These are phyloP conservation scores for Arachnomyces sp. DNA, from an alignment of 2,329 filamentous ascomycete species.

Conservation along the genomic window DNA sequence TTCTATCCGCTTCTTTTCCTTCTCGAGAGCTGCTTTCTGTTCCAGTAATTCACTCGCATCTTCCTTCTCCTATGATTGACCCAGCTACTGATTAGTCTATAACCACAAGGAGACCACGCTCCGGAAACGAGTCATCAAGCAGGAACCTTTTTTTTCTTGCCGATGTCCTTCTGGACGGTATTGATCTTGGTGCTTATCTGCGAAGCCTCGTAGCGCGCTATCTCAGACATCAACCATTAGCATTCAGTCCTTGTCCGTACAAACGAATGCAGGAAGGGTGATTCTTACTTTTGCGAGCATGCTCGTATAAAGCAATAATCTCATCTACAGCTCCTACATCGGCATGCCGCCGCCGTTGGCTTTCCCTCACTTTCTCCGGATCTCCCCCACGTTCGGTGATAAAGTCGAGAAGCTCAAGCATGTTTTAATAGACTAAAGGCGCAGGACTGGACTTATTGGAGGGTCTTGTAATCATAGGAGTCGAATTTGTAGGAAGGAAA, in stretches of 20 bases:
- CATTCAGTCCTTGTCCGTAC: too few species aligned
- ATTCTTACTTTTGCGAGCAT: slow-evolving; percentile 64
- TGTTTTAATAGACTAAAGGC: slow-evolving; percentile 26
- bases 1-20: slow-evolving; percentile 73
- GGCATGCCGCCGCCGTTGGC: slow-evolving; percentile 74
- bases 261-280: neutral
- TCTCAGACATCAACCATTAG: neutral
- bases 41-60: slow-evolving; percentile 71
- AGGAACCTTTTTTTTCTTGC: slow-evolving; percentile 74
- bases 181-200: slow-evolving; percentile 83
- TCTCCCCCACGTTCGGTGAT: slow-evolving; percentile 83
- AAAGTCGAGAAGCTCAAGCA: slow-evolving; percentile 74
- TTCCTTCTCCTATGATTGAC: slow-evolving; percentile 61
- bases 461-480: too few species aligned
- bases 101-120: neutral
- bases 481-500: too few species aligned
- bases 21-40: slow-evolving; percentile 69
- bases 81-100: neutral
- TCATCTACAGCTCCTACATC: slow-evolving; percentile 81
- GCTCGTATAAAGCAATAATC: slow-evolving; percentile 78
- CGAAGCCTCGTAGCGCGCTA: slow-evolving; percentile 67
- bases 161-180: slow-evolving; percentile 81
- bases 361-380: slow-evolving; percentile 85
- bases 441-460: too few species aligned
- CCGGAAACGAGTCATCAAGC: neutral